Evolutionary conservation across 768 basidiomycete species (phyloP), one percentile per base, ranked within the genome.

Genomic region (Myochromella boudieri): DNA sequence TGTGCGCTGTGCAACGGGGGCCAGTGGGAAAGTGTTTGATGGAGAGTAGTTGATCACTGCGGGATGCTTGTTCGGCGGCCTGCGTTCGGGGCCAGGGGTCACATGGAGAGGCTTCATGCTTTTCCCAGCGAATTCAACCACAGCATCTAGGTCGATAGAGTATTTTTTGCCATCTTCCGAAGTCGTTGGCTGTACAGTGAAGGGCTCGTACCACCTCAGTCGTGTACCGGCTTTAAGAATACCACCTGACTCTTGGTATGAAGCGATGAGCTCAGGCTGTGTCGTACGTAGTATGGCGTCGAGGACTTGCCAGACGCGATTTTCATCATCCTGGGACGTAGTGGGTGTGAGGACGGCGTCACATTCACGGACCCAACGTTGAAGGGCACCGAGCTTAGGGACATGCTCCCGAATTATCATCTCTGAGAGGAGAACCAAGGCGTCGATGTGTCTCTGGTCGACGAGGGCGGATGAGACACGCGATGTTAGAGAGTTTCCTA

Each of bases 291-390:
- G 53, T 7, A 81, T 74, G 37, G 74, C 68, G 44, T 77, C 73
- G 31, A 80, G 62, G 39, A 78, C 78, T 50, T 65, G 66, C 67
- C 66, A 69, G 5, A 79, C 66, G 45, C 67, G 64, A 37, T 66
- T 66, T 51, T 77, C 70, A 26, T 74, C 69, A 47, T 65, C 60
- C 40, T 62, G 59, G 40, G 61, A 56, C 54, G 72, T 73, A 27
- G 67, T 63, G 1, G 63, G 66, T n/a, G 61, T 66, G 11, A 68
- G 60, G 2, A 77, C 77, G 1, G 78, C 79, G 59, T 81, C 79
- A 57, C 76, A 78, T 52, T 81, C 79, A 27, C 79, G 59, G 4
- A 79, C 77, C 79, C 79, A 81, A 9, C 79, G 67, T 53, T 80
- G 77, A 5, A 81, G 60, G 2, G 76, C 71, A 3, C 78, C 78